A percentile compares a stretch with the other conserved stretches of the same genome.
Evolutionary conservation across 176 grass and related monocot species (phyloP).

Genomic region (Carex littledalei): DNA sequence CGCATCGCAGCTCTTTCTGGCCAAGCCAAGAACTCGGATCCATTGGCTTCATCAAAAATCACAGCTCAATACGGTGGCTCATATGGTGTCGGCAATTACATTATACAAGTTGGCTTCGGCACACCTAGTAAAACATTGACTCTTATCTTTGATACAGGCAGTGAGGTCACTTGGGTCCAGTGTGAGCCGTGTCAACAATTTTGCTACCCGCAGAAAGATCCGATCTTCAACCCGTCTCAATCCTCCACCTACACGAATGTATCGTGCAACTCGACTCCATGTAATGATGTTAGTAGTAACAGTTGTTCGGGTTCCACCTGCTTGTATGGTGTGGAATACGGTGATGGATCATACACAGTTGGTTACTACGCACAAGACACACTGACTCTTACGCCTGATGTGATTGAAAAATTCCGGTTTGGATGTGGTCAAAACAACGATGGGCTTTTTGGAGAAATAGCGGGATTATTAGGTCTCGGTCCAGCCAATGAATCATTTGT

Average conservation of each 20-base stretch:
- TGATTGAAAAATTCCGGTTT: constrained; percentile 22
- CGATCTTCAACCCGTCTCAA: constrained; percentile 26
- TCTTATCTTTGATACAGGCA: constrained; percentile 33
- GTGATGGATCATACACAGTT: background rate
- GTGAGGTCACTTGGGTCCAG: constrained; percentile 21
- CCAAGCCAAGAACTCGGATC: background rate
- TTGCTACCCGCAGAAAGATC: constrained; percentile 26
- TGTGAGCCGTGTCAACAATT: constrained; percentile 8
- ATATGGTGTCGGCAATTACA: constrained; percentile 13
- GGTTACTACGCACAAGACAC: constrained; percentile 21
- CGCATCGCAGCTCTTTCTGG: background rate
- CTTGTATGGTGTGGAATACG: constrained; percentile 19
- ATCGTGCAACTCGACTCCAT: constrained; percentile 23
- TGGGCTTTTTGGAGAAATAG: background rate
- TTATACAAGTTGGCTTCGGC: constrained; percentile 35
- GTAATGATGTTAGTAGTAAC: background rate
- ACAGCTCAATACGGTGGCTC: background rate
- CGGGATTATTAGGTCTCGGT: constrained; percentile 43
- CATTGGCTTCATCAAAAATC: background rate
- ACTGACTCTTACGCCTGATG: constrained; percentile 21
- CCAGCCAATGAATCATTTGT: constrained; percentile 19
- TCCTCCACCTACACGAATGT: constrained; percentile 30
- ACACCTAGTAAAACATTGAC: constrained; percentile 1
- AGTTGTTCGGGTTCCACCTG: background rate
- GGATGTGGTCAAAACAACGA: constrained; percentile 22